A percentile compares a stretch with the other conserved stretches of the same genome.
Evolutionary conservation across 768 basidiomycete species (phyloP).

Genomic region (Russula emetica): DNA sequence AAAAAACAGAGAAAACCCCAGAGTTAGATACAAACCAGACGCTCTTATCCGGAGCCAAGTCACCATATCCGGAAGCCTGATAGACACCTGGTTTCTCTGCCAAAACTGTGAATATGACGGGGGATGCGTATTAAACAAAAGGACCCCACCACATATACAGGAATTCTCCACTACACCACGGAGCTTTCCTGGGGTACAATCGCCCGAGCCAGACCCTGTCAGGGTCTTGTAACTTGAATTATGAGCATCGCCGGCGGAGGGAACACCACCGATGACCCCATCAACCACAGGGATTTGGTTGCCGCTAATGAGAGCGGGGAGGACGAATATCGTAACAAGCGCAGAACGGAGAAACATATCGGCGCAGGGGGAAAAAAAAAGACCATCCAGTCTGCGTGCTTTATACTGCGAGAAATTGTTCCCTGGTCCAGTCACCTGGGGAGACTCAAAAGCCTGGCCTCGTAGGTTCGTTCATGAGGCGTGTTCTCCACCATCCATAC

Average conservation of each 20-base stretch:
- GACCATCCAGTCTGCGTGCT: neutral
- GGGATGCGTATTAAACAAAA: neutral
- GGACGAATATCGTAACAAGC: conserved; percentile 24
- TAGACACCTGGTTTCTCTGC: conserved; percentile 59
- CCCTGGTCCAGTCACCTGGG: neutral
- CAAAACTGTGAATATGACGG: neutral
- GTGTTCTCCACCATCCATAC: no score
- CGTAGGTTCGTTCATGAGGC: no score
- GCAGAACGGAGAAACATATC: conserved; percentile 27
- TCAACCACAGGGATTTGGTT: conserved; percentile 47
- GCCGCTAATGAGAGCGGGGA: conserved; percentile 29
- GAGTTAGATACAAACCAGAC: conserved; percentile 42
- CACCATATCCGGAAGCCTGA: conserved; percentile 62
- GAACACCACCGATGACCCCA: conserved; percentile 49
- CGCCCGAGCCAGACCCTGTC: neutral
- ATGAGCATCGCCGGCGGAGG: no score
- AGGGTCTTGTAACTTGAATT: neutral
- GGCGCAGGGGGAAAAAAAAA: conserved; percentile 11
- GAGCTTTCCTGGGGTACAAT: conserved; percentile 43
- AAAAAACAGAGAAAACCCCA: neutral
- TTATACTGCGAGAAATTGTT: neutral
- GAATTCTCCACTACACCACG: conserved; percentile 57
- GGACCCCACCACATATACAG: conserved; percentile 49
- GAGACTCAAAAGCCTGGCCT: neutral
- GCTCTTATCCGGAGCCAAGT: conserved; percentile 53